Evolutionary conservation across 2,329 filamentous ascomycete species (phyloP), one percentile per base, ranked within the genome.

Genomic region (Waltergamsia citrina): DNA sequence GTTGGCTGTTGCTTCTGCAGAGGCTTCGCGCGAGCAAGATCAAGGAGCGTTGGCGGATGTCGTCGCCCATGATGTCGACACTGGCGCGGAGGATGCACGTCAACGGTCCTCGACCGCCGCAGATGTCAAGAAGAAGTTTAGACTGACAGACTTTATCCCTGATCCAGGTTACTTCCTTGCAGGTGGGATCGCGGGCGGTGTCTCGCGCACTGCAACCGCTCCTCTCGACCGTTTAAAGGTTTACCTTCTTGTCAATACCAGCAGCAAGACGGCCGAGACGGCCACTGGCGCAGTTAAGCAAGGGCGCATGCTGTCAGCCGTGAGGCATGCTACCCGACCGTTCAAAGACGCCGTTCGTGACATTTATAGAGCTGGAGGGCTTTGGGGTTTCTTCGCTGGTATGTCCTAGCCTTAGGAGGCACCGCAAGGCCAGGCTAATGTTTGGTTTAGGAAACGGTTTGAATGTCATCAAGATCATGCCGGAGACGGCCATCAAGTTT

Each of bases 381-480:
- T 94, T 39, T 75, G 84, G 38, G 93, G 87, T 53, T 78, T 96
- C 44, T 98, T 95, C 62, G 88, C 90, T 44, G 92, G 87, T 94
- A 61, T 56, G 78, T 43, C 10, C 12, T 15, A 27, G n/a, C 22
- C 22, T 24, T 24, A 8, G 22, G 8, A 26, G 26, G 17, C n/a
- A 21, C 29, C 21, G 14, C 12, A 18, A 12, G 18, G 7, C 16
- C 24, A 17, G 16, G 6, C 22, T 12, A 22, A 8, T 27, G 14
- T 26, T 14, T 10, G 23, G 21, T 9, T 8, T 46, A 94, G 88
- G 92, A 24, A 98, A 98, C 51, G 92, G 92, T 4, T 67, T 98
- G 46, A 98, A 98, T 47, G 87, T 98, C 3, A 59, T 95, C 50
- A 98, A 98, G 59, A 92, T 98, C 40, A 94, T 96, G 86, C 92